These are phyloP conservation scores for Fusarium solani-melongenae DNA, from an alignment of 2,329 filamentous ascomycete genomes.

Conservation along the genomic window DNA sequence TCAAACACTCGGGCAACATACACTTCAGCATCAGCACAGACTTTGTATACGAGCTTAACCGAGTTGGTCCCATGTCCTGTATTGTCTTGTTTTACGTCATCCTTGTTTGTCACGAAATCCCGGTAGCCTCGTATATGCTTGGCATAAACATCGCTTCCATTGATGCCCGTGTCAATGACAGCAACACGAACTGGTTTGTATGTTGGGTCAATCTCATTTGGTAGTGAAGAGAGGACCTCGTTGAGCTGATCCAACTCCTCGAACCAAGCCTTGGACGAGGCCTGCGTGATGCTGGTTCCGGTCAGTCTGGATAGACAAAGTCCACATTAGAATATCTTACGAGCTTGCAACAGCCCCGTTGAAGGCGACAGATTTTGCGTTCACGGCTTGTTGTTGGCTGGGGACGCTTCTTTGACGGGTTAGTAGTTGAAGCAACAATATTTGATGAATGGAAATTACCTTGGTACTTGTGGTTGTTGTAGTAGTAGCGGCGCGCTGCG, in stretches of 20 bases:
- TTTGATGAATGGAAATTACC: background rate
- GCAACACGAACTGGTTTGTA: background rate
- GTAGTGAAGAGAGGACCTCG: background rate
- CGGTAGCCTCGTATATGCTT: slow-evolving; percentile 1
- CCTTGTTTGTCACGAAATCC: slow-evolving; percentile 6
- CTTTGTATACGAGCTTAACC: background rate
- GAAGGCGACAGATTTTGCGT: background rate
- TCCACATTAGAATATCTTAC: background rate
- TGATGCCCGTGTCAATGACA: background rate
- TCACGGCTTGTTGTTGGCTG: background rate
- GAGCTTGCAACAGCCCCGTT: slow-evolving; percentile 6
- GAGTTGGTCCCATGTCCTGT: slow-evolving; percentile 13
- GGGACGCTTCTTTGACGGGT: background rate
- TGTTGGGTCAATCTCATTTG: background rate
- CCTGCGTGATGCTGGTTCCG: background rate
- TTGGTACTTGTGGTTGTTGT: background rate
- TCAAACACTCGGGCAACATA: slow-evolving; percentile 14
- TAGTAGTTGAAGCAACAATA: background rate
- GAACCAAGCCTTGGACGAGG: slow-evolving; percentile 11
- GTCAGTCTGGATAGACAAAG: background rate
- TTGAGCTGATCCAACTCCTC: slow-evolving; percentile 9
- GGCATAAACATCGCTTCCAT: background rate
- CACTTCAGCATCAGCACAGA: slow-evolving; percentile 6
- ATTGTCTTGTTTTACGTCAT: slow-evolving; percentile 4
- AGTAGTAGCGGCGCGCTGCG: background rate